These are phyloP conservation scores for Antarctomyces pellizariae DNA, from an alignment of 495 filamentous ascomycete genomes.

Conservation along the genomic window DNA sequence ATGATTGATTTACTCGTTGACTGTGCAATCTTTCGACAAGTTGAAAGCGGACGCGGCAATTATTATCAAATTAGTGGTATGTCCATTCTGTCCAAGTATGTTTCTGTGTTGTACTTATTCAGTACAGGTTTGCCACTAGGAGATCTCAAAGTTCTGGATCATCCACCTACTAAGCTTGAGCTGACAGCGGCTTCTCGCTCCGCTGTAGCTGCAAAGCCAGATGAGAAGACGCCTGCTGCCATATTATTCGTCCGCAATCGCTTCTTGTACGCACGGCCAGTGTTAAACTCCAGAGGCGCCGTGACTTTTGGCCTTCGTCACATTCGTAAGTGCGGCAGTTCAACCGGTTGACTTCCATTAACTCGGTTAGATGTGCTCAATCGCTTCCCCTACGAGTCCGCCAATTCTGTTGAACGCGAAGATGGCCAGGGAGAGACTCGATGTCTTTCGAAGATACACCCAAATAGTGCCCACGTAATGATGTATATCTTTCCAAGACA, in stretches of 20 bases:
- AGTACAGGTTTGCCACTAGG: constrained; percentile 8
- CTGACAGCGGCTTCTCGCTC: constrained; percentile 1
- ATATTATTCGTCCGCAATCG: constrained; percentile 63
- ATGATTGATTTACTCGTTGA: constrained; percentile 64
- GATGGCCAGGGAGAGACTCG: no score
- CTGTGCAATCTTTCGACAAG: constrained; percentile 49
- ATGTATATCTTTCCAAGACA: constrained; percentile 88
- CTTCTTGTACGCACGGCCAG: constrained; percentile 64
- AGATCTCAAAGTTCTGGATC: constrained; percentile 6
- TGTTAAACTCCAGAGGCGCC: constrained; percentile 37
- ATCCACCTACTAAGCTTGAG: constrained; percentile 4
- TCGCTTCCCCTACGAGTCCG: constrained; percentile 28
- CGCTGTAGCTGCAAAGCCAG: no score
- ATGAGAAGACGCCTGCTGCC: constrained; percentile 27
- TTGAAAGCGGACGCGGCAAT: constrained; percentile 33
- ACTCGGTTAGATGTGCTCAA: constrained; percentile 53
- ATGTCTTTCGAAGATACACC: no score
- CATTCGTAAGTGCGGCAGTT: constrained; percentile 39
- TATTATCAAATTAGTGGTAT: constrained; percentile 61
- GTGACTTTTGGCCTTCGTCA: constrained; percentile 54
- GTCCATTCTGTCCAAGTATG: constrained; percentile 9
- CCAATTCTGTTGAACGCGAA: constrained; percentile 2
- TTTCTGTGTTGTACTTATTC: constrained; percentile 3
- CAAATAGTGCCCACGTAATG: constrained; percentile 47
- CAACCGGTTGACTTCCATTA: constrained; percentile 2